These are phyloP conservation scores for Endotrypanum monterogeii DNA, from an alignment of 208 protist species.

Conservation along the genomic window DNA sequence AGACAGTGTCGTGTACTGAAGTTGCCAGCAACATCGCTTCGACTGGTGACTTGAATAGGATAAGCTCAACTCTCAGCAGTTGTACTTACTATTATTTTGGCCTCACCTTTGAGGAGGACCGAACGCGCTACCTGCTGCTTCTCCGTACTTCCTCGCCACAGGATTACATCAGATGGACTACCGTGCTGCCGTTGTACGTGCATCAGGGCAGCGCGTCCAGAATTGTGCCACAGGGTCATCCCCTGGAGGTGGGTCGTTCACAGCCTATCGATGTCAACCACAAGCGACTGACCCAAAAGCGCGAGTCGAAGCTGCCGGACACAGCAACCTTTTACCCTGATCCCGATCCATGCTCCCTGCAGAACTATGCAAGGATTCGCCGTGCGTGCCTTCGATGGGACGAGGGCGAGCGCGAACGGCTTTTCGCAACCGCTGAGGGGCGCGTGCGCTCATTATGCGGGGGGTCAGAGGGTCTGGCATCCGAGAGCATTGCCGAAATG, in stretches of 20 bases:
- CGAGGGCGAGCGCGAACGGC: conserved; percentile 48
- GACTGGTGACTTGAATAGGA: neutral
- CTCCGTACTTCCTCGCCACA: conserved; percentile 38
- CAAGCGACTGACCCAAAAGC: conserved; percentile 31
- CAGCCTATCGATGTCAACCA: conserved; percentile 32
- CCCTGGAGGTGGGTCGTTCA: conserved; percentile 31
- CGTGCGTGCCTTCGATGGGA: conserved; percentile 46
- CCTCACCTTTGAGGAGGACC: conserved; percentile 49
- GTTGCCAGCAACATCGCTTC: neutral
- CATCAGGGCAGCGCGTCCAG: conserved; percentile 45
- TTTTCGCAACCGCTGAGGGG: conserved; percentile 15
- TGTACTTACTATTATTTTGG: conserved; percentile 60
- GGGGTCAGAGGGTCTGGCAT: conserved; percentile 8
- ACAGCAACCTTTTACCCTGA: conserved; percentile 25
- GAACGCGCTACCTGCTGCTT: conserved; percentile 53
- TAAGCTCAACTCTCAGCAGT: neutral
- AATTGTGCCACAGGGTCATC: conserved; percentile 51
- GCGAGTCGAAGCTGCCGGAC: conserved; percentile 29
- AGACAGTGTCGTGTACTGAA: conserved; percentile 8
- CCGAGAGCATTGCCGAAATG: conserved; percentile 17
- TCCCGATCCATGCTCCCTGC: conserved; percentile 28
- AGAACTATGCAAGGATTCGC: conserved; percentile 36
- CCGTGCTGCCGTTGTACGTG: conserved; percentile 47
- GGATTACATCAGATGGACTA: conserved; percentile 51
- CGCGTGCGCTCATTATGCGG: conserved; percentile 16